A percentile compares a stretch with the other conserved stretches of the same genome.
Evolutionary conservation across 108 stramenopile species (phyloP).

Genomic region (Cyclotella baltica): DNA sequence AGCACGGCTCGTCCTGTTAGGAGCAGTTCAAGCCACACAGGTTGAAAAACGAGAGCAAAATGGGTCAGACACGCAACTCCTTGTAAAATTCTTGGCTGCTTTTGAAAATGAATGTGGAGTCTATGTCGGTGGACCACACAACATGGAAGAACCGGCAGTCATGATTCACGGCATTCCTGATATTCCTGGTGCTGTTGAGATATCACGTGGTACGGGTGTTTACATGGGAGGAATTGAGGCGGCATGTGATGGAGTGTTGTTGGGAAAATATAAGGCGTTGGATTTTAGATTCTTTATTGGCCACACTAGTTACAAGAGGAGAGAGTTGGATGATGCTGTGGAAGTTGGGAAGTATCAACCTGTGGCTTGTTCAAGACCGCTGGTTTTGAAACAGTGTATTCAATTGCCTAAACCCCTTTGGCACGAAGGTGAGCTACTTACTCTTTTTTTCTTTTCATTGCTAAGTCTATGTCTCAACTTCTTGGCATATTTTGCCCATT

Average conservation of each 20-base stretch:
- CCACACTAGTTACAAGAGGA: slow-evolving; percentile 53
- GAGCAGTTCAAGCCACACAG: slow-evolving; percentile 47
- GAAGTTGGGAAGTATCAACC: slow-evolving; percentile 76
- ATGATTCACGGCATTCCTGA: slow-evolving; percentile 82
- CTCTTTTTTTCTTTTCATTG: neutral
- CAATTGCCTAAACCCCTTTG: slow-evolving; percentile 86
- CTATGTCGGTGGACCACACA: slow-evolving; percentile 82
- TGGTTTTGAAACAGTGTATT: slow-evolving; percentile 89
- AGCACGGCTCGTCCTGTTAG: slow-evolving; percentile 63
- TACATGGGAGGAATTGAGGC: slow-evolving; percentile 80
- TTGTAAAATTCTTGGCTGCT: slow-evolving; percentile 68
- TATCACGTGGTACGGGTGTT: slow-evolving; percentile 71
- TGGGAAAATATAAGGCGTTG: slow-evolving; percentile 72
- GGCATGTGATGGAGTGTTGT: slow-evolving; percentile 75
- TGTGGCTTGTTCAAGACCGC: slow-evolving; percentile 72
- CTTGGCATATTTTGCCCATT: neutral
- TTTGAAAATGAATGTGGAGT: slow-evolving; percentile 75
- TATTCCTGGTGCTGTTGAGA: slow-evolving; percentile 73
- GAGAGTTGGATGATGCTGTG: slow-evolving; percentile 61
- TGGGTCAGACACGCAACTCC: slow-evolving; percentile 39
- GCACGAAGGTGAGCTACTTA: slow-evolving; percentile 72
- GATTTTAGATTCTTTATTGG: slow-evolving; percentile 91
- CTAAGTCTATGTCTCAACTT: neutral
- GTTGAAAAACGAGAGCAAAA: slow-evolving; percentile 14
- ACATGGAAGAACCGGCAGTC: slow-evolving; percentile 70